Percentiles rank a stretch among this genome's conserved stretches.
Conservation (phyloP, 2,329 filamentous ascomycete species). For the Beauveria australis region DNA sequence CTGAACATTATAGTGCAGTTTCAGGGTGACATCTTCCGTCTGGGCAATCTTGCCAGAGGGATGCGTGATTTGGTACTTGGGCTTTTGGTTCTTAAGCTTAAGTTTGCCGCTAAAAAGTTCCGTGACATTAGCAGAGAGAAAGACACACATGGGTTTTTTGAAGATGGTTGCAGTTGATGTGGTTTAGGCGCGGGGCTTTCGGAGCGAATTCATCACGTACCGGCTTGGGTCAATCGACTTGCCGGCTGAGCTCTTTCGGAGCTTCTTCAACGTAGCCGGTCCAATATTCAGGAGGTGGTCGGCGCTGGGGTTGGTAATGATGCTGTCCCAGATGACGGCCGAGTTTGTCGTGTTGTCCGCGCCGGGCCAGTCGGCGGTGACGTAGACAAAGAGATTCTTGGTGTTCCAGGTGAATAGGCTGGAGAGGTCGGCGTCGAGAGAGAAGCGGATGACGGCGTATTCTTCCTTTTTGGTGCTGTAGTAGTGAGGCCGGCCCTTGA, state of each 20-base stretch:
- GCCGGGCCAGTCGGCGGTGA: slow-evolving; percentile 66
- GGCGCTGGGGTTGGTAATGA: slow-evolving; percentile 69
- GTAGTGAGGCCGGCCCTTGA: slow-evolving; percentile 91
- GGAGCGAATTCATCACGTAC: slow-evolving; percentile 27
- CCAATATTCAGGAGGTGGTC: slow-evolving; percentile 54
- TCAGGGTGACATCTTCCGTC: slow-evolving; percentile 64
- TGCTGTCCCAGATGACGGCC: slow-evolving; percentile 91
- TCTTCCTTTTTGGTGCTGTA: slow-evolving; percentile 89
- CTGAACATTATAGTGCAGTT: slow-evolving; percentile 92
- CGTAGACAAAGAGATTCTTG: slow-evolving; percentile 94
- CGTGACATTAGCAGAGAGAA: neutral
- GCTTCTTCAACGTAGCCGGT: slow-evolving; percentile 52
- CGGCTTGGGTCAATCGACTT: slow-evolving; percentile 52
- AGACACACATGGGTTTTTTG: neutral
- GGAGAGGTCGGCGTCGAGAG: slow-evolving; percentile 81
- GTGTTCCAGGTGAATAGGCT: slow-evolving; percentile 99
- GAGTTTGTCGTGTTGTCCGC: slow-evolving; percentile 46
- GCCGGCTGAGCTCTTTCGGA: slow-evolving; percentile 49
- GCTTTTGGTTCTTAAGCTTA: slow-evolving; percentile 72
- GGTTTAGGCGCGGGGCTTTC: neutral
- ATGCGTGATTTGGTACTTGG: slow-evolving; percentile 97
- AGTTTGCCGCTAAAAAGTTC: slow-evolving; percentile 55
- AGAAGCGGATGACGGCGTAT: slow-evolving; percentile 90
- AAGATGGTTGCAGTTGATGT: no score
- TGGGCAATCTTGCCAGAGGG: slow-evolving; percentile 71